These are phyloP conservation scores for Trichocladium antarcticum DNA, from an alignment of 495 filamentous ascomycete genomes.

Conservation along the genomic window DNA sequence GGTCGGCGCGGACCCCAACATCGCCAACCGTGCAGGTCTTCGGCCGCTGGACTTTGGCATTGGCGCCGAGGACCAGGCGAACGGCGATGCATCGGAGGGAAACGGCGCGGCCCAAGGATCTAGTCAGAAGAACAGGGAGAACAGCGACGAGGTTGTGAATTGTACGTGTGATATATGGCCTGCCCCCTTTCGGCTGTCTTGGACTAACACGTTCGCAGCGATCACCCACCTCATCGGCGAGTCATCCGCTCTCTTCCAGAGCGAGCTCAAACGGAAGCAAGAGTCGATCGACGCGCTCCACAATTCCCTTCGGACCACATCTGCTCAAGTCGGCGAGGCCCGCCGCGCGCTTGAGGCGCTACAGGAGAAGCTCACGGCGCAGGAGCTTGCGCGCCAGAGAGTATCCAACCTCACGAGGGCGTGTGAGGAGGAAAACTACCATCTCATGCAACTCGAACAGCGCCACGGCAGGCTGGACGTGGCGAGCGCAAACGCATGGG, in stretches of 20 bases:
- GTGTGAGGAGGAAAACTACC: constrained; percentile 39
- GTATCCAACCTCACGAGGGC: constrained; percentile 40
- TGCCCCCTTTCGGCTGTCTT: constrained; percentile 2
- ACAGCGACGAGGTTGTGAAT: constrained; percentile 58
- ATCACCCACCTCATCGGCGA: constrained; percentile 62
- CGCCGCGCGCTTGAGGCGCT: constrained; percentile 57
- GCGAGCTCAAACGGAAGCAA: constrained; percentile 71
- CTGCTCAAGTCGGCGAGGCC: constrained; percentile 64
- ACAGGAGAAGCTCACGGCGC: constrained; percentile 43
- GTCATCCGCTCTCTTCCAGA: constrained; percentile 60
- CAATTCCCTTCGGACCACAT: constrained; percentile 61
- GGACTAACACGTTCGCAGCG: constrained; percentile 40
- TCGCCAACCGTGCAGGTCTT: constrained; percentile 79
- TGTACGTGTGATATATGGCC: constrained; percentile 39
- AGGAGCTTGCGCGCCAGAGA: constrained; percentile 35
- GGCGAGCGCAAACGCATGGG: constrained; percentile 26
- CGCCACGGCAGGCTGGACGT: constrained; percentile 28
- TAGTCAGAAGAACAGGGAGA: constrained; percentile 41
- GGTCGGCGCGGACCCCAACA: constrained; percentile 79
- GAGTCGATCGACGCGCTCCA: constrained; percentile 68
- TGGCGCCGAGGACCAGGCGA: constrained; percentile 48
- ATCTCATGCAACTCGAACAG: constrained; percentile 30
- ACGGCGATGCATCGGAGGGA: constrained; percentile 25
- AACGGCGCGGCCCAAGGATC: constrained; percentile 24
- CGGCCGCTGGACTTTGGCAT: constrained; percentile 87